A percentile compares a stretch with the other conserved stretches of the same genome.
Evolutionary conservation across 352 stramenopile genomes (phyloP).

Genomic region (Globisporangium paddicum): DNA sequence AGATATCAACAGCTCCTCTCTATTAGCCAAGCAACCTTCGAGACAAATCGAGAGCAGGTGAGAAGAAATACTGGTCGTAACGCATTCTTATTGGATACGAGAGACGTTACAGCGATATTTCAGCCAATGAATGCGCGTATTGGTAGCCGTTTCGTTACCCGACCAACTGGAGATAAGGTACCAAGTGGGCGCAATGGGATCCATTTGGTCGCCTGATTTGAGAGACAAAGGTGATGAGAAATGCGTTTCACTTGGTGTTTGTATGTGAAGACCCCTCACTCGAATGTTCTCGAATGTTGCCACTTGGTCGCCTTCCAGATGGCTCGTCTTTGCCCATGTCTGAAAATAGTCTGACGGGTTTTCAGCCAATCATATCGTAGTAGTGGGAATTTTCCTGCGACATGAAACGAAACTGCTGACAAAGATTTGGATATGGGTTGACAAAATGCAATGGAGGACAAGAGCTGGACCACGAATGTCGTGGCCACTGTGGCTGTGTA

Average conservation of each 20-base stretch:
- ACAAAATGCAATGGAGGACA: neutral
- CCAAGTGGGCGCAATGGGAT: neutral
- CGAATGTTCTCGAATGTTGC: conserved; percentile 25
- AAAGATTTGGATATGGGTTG: neutral
- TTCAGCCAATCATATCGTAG: conserved; percentile 13
- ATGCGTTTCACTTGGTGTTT: conserved; percentile 11
- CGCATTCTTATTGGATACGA: neutral
- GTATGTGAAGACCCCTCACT: neutral
- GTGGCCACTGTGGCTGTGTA: neutral
- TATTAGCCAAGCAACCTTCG: conserved; percentile 3
- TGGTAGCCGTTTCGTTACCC: neutral
- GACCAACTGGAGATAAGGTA: neutral
- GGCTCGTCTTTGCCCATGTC: neutral
- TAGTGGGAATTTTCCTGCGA: neutral
- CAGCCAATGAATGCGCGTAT: neutral
- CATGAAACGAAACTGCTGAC: conserved; percentile 2
- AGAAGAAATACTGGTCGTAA: conserved; percentile 11
- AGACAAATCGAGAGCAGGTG: conserved; percentile 6
- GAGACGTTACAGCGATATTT: neutral
- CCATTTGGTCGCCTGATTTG: neutral
- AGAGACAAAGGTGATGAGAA: neutral
- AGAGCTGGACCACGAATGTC: neutral
- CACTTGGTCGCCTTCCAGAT: neutral
- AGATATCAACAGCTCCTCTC: conserved; percentile 8
- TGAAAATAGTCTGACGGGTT: neutral